Conservation (phyloP, 169 alveolate genomes). For the Eimeria maxima region DNA sequence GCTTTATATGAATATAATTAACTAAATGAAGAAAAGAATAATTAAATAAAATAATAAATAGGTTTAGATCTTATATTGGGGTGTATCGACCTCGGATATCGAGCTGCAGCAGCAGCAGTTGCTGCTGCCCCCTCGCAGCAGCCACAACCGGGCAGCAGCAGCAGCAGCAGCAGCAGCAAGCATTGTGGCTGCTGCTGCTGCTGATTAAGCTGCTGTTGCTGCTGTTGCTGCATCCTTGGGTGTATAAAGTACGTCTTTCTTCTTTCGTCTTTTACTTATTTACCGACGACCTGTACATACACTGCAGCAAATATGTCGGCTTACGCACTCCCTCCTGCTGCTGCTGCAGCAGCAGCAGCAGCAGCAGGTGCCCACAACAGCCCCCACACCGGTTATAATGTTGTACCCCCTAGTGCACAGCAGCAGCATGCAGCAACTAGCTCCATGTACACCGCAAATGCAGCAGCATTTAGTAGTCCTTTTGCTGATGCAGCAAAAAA, state of each 20-base stretch:
- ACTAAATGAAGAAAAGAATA: not conserved
- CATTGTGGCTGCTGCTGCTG: no score
- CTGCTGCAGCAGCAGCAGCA: slow-evolving; percentile 29
- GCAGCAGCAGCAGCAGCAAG: not conserved
- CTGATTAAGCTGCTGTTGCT: no score
- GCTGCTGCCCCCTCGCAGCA: slow-evolving; percentile 30
- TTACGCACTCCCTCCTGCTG: slow-evolving; percentile 33
- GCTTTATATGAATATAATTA: not conserved
- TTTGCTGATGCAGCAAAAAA: slow-evolving; percentile 3
- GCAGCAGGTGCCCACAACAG: no score
- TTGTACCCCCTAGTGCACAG: slow-evolving; percentile 58
- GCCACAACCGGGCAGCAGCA: not conserved
- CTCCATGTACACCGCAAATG: slow-evolving; percentile 57
- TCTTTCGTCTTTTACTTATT: not conserved
- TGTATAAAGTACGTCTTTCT: not conserved
- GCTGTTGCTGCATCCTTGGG: not conserved
- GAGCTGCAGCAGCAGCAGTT: slow-evolving; percentile 39
- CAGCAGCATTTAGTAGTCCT: slow-evolving; percentile 46
- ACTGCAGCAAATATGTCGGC: slow-evolving; percentile 52
- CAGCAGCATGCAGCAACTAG: not conserved
- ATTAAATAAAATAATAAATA: not conserved
- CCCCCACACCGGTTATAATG: slow-evolving; percentile 77
- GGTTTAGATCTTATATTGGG: not conserved
- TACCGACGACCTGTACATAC: not conserved
- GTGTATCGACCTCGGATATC: slow-evolving; percentile 66